Evolutionary conservation across 2,329 filamentous ascomycete genomes (phyloP).

Genomic region (Diplodia seriata): DNA sequence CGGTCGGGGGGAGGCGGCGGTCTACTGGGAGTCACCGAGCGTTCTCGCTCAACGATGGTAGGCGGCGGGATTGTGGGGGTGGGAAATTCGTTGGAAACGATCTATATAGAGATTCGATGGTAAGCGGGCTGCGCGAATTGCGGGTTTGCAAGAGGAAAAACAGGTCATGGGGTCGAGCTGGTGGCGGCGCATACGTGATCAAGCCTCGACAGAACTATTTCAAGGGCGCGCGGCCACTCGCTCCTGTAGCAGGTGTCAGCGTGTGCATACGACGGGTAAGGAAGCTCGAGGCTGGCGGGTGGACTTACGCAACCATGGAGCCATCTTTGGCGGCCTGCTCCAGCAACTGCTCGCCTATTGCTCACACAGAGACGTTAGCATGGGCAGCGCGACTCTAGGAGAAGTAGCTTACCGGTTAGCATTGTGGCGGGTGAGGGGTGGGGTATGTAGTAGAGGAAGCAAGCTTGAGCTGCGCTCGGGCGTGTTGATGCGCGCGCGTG

Average conservation of each 20-base stretch:
- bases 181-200: conserved; percentile 61
- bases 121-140: conserved; percentile 15
- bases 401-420: conserved; percentile 22
- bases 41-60: conserved; percentile 51
- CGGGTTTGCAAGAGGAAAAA: neutral
- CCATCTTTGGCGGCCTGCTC: conserved; percentile 64
- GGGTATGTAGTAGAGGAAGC: neutral
- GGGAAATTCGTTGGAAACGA: conserved; percentile 74
- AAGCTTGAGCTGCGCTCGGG: conserved; percentile 3
- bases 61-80: conserved; percentile 65
- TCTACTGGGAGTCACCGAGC: conserved; percentile 38
- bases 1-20: conserved; percentile 28
- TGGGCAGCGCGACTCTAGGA: neutral
- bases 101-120: conserved; percentile 57
- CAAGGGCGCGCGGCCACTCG: conserved; percentile 72
- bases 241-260: conserved; percentile 59
- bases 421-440: conserved; percentile 17
- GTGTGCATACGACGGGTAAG: conserved; percentile 4
- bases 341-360: conserved; percentile 56
- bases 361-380: conserved; percentile 8
- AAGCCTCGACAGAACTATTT: conserved; percentile 70
- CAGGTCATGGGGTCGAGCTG: conserved; percentile 8
- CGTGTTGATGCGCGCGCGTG: conserved; percentile 31
- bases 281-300: conserved; percentile 30
- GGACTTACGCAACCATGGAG: conserved; percentile 63